These are phyloP conservation scores for Phytophthora chlamydospora DNA, from an alignment of 352 stramenopile genomes.

Conservation along the genomic window DNA sequence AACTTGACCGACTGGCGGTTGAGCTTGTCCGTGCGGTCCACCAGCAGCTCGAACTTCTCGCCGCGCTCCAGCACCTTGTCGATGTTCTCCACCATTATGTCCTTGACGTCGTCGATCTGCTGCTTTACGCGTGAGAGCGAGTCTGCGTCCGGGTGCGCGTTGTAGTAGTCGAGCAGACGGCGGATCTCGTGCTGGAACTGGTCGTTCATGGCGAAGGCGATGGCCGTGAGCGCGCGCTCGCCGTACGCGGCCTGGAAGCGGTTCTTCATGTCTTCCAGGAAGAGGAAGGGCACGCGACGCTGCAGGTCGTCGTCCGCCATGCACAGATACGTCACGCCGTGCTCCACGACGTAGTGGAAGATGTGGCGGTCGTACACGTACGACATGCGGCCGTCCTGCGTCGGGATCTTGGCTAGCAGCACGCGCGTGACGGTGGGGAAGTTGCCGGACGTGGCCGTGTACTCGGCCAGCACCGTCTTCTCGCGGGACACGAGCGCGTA, in stretches of 20 bases:
- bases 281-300: slow-evolving; percentile 96
- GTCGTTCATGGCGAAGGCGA: slow-evolving; percentile 98
- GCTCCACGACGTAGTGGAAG: slow-evolving; percentile 97
- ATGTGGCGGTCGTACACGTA: slow-evolving; percentile 98
- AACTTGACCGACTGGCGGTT: slow-evolving; percentile 98
- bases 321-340: slow-evolving; percentile 97
- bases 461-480: slow-evolving; percentile 98
- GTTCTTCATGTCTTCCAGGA: slow-evolving; percentile 97
- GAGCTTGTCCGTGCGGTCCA: slow-evolving; percentile 95
- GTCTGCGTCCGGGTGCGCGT: slow-evolving; percentile 91
- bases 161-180: slow-evolving; percentile 89
- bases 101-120: slow-evolving; percentile 98
- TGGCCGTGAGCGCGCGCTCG: slow-evolving; percentile 84
- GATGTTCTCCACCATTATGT: slow-evolving; percentile 99
- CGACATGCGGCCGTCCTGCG: slow-evolving; percentile 94
- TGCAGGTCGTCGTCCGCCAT: slow-evolving; percentile 97
- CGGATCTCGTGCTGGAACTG: slow-evolving; percentile 96
- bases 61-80: slow-evolving; percentile 98
- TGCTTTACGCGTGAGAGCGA: slow-evolving; percentile 92
- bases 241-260: slow-evolving; percentile 90
- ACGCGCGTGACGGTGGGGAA: slow-evolving; percentile 98
- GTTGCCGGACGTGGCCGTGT: slow-evolving; percentile 96
- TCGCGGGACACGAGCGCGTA: slow-evolving; percentile 97
- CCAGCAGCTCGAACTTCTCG: slow-evolving; percentile 98
- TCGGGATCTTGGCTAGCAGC: slow-evolving; percentile 96